A percentile compares a stretch with the other conserved stretches of the same genome.
These are phyloP conservation scores for Fusarium liriodendri DNA, from an alignment of 2,329 filamentous ascomycete genomes.

Conservation along the genomic window DNA sequence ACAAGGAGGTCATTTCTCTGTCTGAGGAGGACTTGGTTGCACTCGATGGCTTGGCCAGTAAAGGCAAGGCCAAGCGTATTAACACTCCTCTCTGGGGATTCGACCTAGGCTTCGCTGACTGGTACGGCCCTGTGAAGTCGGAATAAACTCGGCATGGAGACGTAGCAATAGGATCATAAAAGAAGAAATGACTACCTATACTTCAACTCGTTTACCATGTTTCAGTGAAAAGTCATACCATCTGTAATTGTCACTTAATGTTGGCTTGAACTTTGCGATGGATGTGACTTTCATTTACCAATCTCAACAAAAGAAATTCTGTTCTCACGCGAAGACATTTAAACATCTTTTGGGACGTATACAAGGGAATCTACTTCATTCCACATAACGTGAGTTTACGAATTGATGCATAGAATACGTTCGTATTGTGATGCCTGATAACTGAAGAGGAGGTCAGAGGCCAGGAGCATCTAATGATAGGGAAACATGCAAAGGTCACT, in stretches of 20 bases:
- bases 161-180: not conserved
- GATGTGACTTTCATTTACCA: not conserved
- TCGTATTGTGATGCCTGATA: not conserved
- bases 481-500: not conserved
- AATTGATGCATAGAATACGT: not conserved
- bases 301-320: not conserved
- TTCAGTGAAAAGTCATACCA: not conserved
- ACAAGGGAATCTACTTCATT: not conserved
- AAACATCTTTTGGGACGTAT: not conserved
- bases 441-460: not conserved
- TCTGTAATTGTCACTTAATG: not conserved
- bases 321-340: not conserved
- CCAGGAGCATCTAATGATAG: not conserved
- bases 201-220: not conserved
- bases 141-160: not conserved
- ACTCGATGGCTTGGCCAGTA: conserved; percentile 37
- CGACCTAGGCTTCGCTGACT: conserved; percentile 43
- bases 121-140: conserved; percentile 44
- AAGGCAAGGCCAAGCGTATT: conserved; percentile 48
- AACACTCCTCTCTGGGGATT: conserved; percentile 49
- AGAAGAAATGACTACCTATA: not conserved
- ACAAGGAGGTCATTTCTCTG: conserved; percentile 26
- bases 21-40: conserved; percentile 25
- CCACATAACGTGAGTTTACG: not conserved
- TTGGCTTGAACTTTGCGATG: not conserved